Evolutionary conservation across 2,329 filamentous ascomycete genomes (phyloP).

Genomic region (Pyrenophora tritici-repentis): DNA sequence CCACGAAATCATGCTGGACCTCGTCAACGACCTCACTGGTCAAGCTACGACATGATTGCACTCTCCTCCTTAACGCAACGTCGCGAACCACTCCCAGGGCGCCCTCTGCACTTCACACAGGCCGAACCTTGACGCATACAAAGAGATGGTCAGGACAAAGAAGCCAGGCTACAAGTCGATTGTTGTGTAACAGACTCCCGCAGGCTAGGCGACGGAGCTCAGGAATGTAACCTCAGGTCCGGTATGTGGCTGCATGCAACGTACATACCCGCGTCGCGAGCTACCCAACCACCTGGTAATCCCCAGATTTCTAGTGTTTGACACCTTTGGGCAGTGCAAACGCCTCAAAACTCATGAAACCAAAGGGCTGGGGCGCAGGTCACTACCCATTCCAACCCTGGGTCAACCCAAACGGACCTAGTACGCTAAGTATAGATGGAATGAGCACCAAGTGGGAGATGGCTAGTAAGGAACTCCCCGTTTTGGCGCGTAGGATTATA

Average conservation of each 20-base stretch:
- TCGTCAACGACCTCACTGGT: not conserved
- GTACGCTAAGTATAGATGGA: slow-evolving; percentile 43
- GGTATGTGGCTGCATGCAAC: slow-evolving; percentile 34
- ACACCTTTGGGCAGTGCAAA: slow-evolving; percentile 19
- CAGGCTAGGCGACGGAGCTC: slow-evolving; percentile 18
- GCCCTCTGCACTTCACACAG: not conserved
- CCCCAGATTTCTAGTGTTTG: slow-evolving; percentile 18
- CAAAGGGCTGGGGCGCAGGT: slow-evolving; percentile 35
- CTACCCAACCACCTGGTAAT: slow-evolving; percentile 32
- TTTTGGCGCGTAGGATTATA: slow-evolving; percentile 34
- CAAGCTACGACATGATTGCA: not conserved
- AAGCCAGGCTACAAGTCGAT: slow-evolving; percentile 12
- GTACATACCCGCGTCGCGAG: slow-evolving; percentile 24
- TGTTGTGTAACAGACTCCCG: slow-evolving; percentile 23
- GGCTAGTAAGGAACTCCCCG: slow-evolving; percentile 41
- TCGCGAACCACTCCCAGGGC: not conserved
- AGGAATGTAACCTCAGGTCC: slow-evolving; percentile 22
- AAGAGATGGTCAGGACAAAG: slow-evolving; percentile 12
- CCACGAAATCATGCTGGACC: not conserved
- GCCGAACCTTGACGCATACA: slow-evolving; percentile 2
- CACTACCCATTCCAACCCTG: slow-evolving; percentile 40
- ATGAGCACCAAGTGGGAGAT: slow-evolving; percentile 37
- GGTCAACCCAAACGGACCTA: slow-evolving; percentile 14
- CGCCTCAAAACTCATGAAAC: slow-evolving; percentile 32
- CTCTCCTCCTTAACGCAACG: not conserved